These are phyloP conservation scores for Claviceps paspali DNA, from an alignment of 2,329 filamentous ascomycete species.

Conservation along the genomic window DNA sequence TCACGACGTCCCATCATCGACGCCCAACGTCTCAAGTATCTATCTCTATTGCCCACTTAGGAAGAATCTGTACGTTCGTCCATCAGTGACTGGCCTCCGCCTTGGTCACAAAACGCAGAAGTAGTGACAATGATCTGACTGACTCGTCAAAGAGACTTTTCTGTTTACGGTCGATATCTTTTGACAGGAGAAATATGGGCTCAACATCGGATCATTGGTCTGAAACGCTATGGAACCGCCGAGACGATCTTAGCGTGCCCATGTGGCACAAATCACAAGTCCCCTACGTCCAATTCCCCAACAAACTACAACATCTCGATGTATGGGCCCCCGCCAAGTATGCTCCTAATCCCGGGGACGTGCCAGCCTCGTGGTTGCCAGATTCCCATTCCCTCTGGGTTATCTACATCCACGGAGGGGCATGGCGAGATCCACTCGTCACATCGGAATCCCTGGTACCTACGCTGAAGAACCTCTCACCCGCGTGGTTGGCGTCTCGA, in stretches of 20 bases:
- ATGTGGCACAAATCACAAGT: slow-evolving; percentile 6
- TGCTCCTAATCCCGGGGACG: not conserved
- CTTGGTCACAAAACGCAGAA: too few species aligned
- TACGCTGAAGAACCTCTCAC: slow-evolving; percentile 2
- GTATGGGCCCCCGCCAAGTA: slow-evolving; percentile 4
- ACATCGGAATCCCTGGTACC: slow-evolving; percentile 6
- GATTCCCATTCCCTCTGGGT: slow-evolving; percentile 7
- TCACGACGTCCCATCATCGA: too few species aligned
- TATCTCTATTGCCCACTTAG: too few species aligned
- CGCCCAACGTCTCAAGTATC: too few species aligned
- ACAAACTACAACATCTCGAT: slow-evolving; percentile 4
- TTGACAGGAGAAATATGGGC: not conserved
- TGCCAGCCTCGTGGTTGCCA: slow-evolving; percentile 4
- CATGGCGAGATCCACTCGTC: slow-evolving; percentile 13
- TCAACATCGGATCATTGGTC: slow-evolving; percentile 3
- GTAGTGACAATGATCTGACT: too few species aligned
- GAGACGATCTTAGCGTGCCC: slow-evolving; percentile 2
- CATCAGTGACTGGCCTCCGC: too few species aligned
- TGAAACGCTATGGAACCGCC: not conserved
- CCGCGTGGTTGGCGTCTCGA: slow-evolving; percentile 1
- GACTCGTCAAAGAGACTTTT: too few species aligned
- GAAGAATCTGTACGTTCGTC: too few species aligned
- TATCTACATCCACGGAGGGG: slow-evolving; percentile 14
- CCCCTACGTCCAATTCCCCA: slow-evolving; percentile 2
- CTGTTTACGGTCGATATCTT: too few species aligned